Evolutionary conservation across 768 basidiomycete genomes (phyloP), one percentile per base, ranked within the genome.

Genomic region (Leucosporidium yakuticum): DNA sequence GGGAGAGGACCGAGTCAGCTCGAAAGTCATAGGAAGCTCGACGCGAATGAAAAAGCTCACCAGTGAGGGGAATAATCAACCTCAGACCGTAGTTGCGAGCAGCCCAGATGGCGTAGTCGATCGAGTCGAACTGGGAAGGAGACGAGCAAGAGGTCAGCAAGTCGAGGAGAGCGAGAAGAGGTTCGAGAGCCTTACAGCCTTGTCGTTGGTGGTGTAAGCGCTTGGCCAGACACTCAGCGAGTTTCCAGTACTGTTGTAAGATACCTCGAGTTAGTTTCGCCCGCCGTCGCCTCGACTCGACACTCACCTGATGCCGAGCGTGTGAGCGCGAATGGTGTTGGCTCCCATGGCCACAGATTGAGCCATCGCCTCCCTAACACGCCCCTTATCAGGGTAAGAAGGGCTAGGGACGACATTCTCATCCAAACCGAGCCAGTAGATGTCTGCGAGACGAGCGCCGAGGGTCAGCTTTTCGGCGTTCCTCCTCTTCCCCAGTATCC

Each of bases 381-480:
- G 71, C 5, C 64, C 59, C 27, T 74, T 70, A 47, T 68, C 70
- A 1, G 77, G 77, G 58, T 77, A 77, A 0, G 75, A 69, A 1
- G 73, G 73, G n/a, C 60, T 47, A 5, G 69, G 72, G 29, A 44
- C 73, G 50, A 78, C 77, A 58, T 78, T 79, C 67, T 79, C 78
- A 57, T 79, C 78, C 39, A 79, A 66, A 4, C 78, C 78, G 21
- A 79, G 73, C 78, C 78, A 79, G 71, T 79, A 78, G 34, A 78
- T 75, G 63, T 79, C 77, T 69, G 63, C 62, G 5, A 15, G 36
- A n/a, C 21, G 34, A 27, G 8, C 29, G 15, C 60, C 17, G 9
- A 15, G 4, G 29, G 48, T 49, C 21, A 51, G 60, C 32, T 9
- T 15, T 47, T 3, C 39, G 21, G n/a, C 15, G 17, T 3, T n/a